Percentiles rank a stretch among this genome's conserved stretches.
phyloP scores from a whole-genome alignment of 306 rosid species.

The Corylus avellana region DNA sequence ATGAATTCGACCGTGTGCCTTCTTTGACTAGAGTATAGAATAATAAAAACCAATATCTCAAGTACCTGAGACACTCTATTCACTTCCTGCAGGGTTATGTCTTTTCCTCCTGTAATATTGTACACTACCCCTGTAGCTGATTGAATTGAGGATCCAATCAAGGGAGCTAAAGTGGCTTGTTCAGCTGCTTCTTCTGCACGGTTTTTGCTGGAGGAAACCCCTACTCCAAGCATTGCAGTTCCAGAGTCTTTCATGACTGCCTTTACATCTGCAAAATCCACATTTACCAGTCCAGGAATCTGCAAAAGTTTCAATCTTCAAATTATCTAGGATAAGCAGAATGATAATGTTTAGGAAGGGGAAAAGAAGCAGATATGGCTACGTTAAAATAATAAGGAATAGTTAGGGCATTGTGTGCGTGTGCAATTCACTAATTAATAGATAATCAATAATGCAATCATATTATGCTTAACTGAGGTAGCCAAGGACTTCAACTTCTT shows the following conservation, averaged over 20 bases:
- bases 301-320: constrained; percentile 35
- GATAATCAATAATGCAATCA: not conserved
- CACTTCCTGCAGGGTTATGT: constrained; percentile 97
- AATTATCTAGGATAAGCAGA: constrained; percentile 13
- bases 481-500: not conserved
- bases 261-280: constrained; percentile 98
- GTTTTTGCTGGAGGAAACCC: constrained; percentile 95
- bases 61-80: constrained; percentile 96
- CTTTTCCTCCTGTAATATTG: constrained; percentile 96
- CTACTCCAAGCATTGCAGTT: constrained; percentile 99
- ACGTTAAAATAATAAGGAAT: not conserved
- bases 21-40: not conserved
- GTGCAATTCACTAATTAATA: not conserved
- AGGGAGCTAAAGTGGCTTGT: constrained; percentile 97
- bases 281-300: constrained; percentile 99
- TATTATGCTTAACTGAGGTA: not conserved
- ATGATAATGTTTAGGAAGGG: not conserved
- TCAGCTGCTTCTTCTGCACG: constrained; percentile 99
- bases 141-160: constrained; percentile 94
- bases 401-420: constrained; percentile 1
- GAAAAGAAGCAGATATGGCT: not conserved
- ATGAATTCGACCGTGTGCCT: constrained; percentile 6
- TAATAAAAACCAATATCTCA: not conserved
- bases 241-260: constrained; percentile 99
- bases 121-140: constrained; percentile 98